Evolutionary conservation across 257 asterid species (phyloP).

Genomic region (Cinchona pubescens): DNA sequence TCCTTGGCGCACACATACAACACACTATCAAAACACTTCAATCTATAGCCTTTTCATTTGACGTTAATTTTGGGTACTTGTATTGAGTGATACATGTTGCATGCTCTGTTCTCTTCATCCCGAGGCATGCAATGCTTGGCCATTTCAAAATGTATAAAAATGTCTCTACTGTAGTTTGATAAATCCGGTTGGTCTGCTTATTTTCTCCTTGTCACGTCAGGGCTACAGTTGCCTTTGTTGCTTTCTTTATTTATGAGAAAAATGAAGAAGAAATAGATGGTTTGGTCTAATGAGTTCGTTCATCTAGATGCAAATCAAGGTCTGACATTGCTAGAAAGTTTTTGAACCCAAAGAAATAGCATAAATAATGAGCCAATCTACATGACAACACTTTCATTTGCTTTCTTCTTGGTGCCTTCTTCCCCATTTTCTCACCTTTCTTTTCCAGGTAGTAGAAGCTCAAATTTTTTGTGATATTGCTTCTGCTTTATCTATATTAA

Average conservation of each 20-base stretch:
- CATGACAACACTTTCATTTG: not conserved
- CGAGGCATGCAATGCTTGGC: not conserved
- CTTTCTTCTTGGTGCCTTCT: not conserved
- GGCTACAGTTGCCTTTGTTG: conserved; percentile 53
- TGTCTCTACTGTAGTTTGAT: not conserved
- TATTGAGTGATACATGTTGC: not conserved
- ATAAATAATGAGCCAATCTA: conserved; percentile 38
- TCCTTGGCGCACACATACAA: too few species aligned
- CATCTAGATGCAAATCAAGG: conserved; percentile 47
- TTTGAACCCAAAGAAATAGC: conserved; percentile 42
- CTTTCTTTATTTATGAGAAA: conserved; percentile 55
- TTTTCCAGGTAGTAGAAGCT: not conserved
- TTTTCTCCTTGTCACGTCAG: conserved; percentile 33
- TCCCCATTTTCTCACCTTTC: not conserved
- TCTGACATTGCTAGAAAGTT: too few species aligned
- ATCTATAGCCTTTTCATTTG: too few species aligned
- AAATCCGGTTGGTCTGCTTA: conserved; percentile 10
- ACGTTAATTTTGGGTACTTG: too few species aligned
- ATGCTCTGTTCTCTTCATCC: not conserved
- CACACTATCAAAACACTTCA: too few species aligned
- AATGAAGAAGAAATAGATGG: conserved; percentile 64
- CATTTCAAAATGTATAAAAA: not conserved
- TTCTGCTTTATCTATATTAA: not conserved
- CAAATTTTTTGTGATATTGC: not conserved
- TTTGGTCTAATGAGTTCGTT: conserved; percentile 33